Evolutionary conservation across 208 protist species (phyloP), one percentile per base, ranked within the genome.

Genomic region (Trypanosoma platydactyli): DNA sequence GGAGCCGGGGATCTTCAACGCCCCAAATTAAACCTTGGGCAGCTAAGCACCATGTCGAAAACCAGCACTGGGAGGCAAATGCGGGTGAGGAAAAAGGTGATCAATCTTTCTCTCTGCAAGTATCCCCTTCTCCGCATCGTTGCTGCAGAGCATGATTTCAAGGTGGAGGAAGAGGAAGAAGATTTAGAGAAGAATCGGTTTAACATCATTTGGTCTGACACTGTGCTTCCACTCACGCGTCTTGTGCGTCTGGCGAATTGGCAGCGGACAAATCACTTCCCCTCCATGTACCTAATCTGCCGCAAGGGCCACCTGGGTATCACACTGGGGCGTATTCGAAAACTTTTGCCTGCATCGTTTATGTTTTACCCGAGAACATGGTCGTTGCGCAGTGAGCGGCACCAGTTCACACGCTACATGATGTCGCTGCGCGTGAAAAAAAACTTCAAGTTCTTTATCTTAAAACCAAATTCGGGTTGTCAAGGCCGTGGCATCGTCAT

Each of bases 261-360:
- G 83, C 97, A 98, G 79, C 83, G 89, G 25, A 97, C 95, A 15
- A 98, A 98, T 81, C 97, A 98, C 76, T 98, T 98, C 73, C 94
- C 96, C 5, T 90, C 85, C 22, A 98, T 98, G 97, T 83, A 91
- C 62, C 79, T 97, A 46, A 74, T 98, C 15, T 94, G 91, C 41
- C 84, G 96, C 35, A 98, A 98, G 73, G 86, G 84, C 1, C 92
- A 94, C 64, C 78, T 98, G n/a, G 88, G 84, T 45, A 89, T 80
- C 27, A 98, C 95, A 40, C 76, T 98, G 13, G 92, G 88, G 29
- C 79, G 76, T 49, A 83, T 98, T 70, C 78, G 83, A 12, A 79
- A 83, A 49, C 48, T 79, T 33, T 80, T 97, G 38, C 93, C 94
- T 24, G 75, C 83, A 22, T 77, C 97, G 59, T 98, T 89, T 71